Evolutionary conservation across 2,329 filamentous ascomycete genomes (phyloP).

Genomic region (Nemania sp.): DNA sequence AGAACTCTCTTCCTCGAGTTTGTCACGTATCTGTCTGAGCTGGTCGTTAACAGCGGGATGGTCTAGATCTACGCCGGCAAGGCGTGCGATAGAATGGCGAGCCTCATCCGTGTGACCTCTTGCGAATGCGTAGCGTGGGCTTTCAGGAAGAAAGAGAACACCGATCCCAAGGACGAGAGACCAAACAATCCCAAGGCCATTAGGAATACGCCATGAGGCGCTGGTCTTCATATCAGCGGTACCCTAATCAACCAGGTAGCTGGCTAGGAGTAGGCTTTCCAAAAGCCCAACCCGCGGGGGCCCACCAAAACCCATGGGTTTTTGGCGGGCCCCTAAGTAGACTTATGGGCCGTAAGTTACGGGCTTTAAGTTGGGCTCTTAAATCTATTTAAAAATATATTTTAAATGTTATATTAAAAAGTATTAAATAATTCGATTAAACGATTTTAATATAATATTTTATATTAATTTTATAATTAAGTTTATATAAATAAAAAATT

Average conservation of each 20-base stretch:
- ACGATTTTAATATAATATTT: no score
- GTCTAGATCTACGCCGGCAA: slow-evolving; percentile 48
- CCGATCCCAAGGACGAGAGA: slow-evolving; percentile 54
- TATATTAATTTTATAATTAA: no score
- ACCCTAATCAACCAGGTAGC: slow-evolving; percentile 63
- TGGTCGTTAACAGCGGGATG: slow-evolving; percentile 49
- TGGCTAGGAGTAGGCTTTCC: no score
- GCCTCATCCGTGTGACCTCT: slow-evolving; percentile 52
- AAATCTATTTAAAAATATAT: no score
- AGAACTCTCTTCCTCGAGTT: slow-evolving; percentile 52
- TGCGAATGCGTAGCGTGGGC: slow-evolving; percentile 55
- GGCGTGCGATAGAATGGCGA: slow-evolving; percentile 50
- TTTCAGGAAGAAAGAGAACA: slow-evolving; percentile 59
- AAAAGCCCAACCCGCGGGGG: no score
- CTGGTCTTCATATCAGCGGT: slow-evolving; percentile 44
- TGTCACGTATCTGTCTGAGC: slow-evolving; percentile 55
- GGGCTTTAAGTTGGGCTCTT: no score
- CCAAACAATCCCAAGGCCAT: slow-evolving; percentile 59
- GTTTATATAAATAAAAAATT: no score
- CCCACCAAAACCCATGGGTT: no score
- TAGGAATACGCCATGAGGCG: slow-evolving; percentile 65
- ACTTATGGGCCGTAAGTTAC: no score
- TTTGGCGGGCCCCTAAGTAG: no score
- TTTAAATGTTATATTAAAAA: no score
- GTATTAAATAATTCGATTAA: no score